These are phyloP conservation scores for Bolboschoenoplectus hybrid DNA, from an alignment of 202 grass and related monocot species.

Conservation along the genomic window DNA sequence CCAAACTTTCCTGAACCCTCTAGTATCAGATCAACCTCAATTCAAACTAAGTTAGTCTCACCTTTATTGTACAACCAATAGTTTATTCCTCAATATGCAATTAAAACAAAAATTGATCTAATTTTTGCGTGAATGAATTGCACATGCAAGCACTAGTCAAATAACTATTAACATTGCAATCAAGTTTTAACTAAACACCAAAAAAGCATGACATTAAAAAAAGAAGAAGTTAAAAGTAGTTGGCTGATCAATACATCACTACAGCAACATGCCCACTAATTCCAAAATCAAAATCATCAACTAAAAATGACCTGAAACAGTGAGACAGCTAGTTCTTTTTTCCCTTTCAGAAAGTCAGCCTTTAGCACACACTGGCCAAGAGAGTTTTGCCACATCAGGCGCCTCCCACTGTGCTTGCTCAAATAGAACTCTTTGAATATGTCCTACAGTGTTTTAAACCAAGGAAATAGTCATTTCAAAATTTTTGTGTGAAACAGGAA, in stretches of 20 bases:
- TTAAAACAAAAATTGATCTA: neutral
- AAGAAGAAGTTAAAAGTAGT: neutral
- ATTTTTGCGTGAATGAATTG: neutral
- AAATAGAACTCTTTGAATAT: conserved; percentile 99
- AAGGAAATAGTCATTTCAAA: neutral
- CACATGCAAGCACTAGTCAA: conserved; percentile 11
- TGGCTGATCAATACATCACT: neutral
- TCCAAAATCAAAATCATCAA: conserved; percentile 4
- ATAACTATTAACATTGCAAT: neutral
- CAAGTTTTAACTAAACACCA: neutral
- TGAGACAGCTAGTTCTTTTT: conserved; percentile 98
- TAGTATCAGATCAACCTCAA: neutral
- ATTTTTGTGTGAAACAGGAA: neutral
- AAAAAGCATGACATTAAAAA: conserved; percentile 15
- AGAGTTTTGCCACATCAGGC: conserved; percentile 99
- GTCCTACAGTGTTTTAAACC: conserved; percentile 56
- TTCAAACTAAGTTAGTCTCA: neutral
- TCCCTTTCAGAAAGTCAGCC: conserved; percentile 94
- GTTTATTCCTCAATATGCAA: neutral
- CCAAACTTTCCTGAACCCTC: neutral
- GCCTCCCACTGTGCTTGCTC: conserved; percentile 98
- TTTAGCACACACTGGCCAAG: conserved; percentile 98
- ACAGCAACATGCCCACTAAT: neutral
- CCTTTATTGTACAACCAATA: conserved; percentile 13
- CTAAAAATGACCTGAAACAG: conserved; percentile 75